Evolutionary conservation across 208 protist genomes (phyloP).

Genomic region (Plasmodiophora brassicae): DNA sequence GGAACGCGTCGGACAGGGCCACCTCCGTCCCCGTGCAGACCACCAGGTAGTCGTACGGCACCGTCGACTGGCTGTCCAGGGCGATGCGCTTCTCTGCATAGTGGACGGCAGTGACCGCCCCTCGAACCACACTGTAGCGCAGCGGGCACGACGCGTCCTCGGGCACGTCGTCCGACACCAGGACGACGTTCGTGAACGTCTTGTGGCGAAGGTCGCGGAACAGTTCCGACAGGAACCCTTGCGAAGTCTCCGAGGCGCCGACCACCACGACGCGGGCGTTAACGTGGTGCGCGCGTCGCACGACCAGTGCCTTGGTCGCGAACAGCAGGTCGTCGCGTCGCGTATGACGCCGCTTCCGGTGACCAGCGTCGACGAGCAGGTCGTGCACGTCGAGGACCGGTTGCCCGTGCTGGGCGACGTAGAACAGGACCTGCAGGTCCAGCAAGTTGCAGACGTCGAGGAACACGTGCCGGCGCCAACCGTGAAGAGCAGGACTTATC

Average conservation of each 20-base stretch:
- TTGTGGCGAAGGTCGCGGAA: neutral
- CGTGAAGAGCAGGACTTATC: no score
- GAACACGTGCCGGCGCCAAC: no score
- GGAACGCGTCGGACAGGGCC: neutral
- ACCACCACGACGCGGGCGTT: neutral
- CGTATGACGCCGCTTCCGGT: no score
- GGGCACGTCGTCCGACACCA: neutral
- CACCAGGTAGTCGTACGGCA: slow-evolving; percentile 10
- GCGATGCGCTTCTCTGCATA: neutral
- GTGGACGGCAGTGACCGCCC: neutral
- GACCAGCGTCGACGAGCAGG: no score
- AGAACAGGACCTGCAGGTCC: no score
- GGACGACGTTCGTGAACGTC: neutral
- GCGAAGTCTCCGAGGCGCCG: neutral
- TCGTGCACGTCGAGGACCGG: no score
- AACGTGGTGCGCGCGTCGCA: no score
- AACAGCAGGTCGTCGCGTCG: no score
- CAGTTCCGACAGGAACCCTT: neutral
- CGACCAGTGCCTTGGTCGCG: no score
- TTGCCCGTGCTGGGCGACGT: no score
- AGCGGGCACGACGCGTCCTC: neutral
- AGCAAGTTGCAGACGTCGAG: no score
- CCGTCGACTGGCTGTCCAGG: neutral
- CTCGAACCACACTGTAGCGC: neutral
- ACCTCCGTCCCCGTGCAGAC: neutral